phyloP scores from a whole-genome alignment of 371 early-diverging fungal species.

The Cokeromyces recurvatus region DNA sequence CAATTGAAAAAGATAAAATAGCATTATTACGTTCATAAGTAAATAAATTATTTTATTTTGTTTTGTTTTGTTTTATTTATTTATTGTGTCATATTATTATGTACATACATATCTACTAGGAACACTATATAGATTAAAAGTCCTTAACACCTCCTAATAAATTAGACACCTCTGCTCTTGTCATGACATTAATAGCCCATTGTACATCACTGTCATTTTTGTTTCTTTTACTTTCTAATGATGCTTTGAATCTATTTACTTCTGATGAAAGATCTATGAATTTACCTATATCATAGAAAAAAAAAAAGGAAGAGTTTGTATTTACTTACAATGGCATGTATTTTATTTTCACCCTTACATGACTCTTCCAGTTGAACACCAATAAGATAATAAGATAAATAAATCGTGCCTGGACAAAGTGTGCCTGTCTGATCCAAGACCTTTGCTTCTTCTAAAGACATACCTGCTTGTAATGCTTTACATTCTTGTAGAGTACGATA shows the following conservation, averaged over 20 bases:
- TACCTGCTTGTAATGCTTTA: constrained; percentile 12
- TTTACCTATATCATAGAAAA: background rate
- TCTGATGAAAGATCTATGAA: constrained; percentile 13
- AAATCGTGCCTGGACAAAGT: constrained; percentile 20
- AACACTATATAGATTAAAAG: too few species aligned
- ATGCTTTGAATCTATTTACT: constrained; percentile 5
- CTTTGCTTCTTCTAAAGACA: constrained; percentile 1
- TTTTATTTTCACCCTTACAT: constrained; percentile 3
- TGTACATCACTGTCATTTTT: constrained; percentile 22
- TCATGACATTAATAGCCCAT: constrained; percentile 10
- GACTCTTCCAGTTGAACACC: constrained; percentile 13
- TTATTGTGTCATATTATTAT: too few species aligned
- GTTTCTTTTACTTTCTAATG: constrained; percentile 16
- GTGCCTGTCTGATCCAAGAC: constrained; percentile 1
- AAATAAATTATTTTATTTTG: background rate
- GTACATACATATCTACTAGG: too few species aligned
- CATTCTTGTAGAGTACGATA: constrained; percentile 23
- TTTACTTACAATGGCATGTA: background rate
- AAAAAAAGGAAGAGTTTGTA: background rate
- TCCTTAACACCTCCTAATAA: constrained; percentile 1
- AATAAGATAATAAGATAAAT: constrained; percentile 24
- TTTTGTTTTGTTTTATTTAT: background rate
- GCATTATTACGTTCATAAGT: background rate
- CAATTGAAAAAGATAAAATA: constrained; percentile 25
- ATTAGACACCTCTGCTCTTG: constrained; percentile 8